Evolutionary conservation across 2,329 filamentous ascomycete genomes (phyloP).

Genomic region (Sporothrix humicola): DNA sequence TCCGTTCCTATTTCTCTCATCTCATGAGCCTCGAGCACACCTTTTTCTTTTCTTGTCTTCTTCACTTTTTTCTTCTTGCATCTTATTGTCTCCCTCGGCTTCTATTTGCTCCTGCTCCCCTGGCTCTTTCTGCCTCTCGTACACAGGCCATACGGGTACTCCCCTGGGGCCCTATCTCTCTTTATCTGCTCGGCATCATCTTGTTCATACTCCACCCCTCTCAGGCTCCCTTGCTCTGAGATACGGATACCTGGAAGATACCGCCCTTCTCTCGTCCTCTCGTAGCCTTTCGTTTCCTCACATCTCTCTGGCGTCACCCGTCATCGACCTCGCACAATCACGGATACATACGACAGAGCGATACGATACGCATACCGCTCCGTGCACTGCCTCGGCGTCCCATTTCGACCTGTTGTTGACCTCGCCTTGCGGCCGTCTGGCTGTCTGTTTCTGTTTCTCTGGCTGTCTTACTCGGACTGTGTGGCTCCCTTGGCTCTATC

Average conservation of each 20-base stretch:
- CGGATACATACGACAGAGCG: neutral
- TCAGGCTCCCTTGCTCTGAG: neutral
- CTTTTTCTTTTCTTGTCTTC: neutral
- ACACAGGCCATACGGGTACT: constrained; percentile 12
- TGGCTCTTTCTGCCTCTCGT: neutral
- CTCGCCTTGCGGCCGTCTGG: neutral
- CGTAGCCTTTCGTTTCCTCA: neutral
- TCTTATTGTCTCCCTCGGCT: neutral
- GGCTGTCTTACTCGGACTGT: neutral
- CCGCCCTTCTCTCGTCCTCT: neutral
- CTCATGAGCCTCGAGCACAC: neutral
- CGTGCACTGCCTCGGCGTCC: constrained; percentile 13
- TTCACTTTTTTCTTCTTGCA: neutral
- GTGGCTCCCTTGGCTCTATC: too few relatives aligned
- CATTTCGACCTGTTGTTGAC: neutral
- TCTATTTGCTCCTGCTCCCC: constrained; percentile 7
- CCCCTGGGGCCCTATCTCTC: neutral
- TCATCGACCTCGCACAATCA: constrained; percentile 21
- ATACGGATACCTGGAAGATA: neutral
- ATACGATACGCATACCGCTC: constrained; percentile 6
- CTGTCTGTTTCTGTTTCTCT: neutral
- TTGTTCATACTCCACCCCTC: neutral
- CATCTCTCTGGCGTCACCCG: constrained; percentile 25
- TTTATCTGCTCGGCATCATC: neutral
- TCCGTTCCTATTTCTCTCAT: neutral